Base-by-base conservation (phyloP, 2,329 filamentous ascomycete genomes). In the Ceratocystis eucalypticola region DNA sequence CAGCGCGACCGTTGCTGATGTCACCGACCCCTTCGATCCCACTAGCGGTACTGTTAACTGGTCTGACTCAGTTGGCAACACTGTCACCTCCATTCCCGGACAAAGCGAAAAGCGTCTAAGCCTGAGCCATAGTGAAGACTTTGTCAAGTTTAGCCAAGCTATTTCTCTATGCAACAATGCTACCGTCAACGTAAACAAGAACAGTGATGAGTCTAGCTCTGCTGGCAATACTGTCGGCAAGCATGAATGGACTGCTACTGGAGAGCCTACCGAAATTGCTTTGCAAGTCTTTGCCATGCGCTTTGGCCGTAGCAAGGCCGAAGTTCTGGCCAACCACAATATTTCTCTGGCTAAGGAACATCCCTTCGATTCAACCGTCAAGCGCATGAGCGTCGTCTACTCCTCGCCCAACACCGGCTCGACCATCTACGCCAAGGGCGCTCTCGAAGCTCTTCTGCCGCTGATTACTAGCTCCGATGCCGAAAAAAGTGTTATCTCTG, bases 331-430 rank as follows among this genome's bases (percentile, higher is more conserved):
- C 28, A 72, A 74, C 25, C 74, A 74, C n/a, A 70, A 73, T 28
- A 78, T 80, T 66, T 74, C 75, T 48, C 75, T 86, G 57, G 71
- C 88, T 8, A 81, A 83, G 1, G 88, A 90, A 71, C 86, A 86
- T 65, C 86, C 87, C 1, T 90, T 90, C 71, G 87, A 90, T 72
- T 89, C 86, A 0, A 83, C 83, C 46, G 82, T 87, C 74, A 90
- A 90, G 76, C 82, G 86, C 67, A 90, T 90, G 87, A 87, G 85
- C 46, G 86, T 89, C 62, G 80, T 89, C 33, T 88, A 87, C 55
- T 73, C 74, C 6, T 73, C 71, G 55, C 73, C 72, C 1, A 75
- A 75, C 28, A 71, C 73, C 10, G 72, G 73, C 10, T 72, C 72
- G 61, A 74, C 76, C 12, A 78, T 83, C 20, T 84, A 82, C 69